These are phyloP conservation scores for Verticillium klebahnii DNA, from an alignment of 2,329 filamentous ascomycete species.

Conservation along the genomic window DNA sequence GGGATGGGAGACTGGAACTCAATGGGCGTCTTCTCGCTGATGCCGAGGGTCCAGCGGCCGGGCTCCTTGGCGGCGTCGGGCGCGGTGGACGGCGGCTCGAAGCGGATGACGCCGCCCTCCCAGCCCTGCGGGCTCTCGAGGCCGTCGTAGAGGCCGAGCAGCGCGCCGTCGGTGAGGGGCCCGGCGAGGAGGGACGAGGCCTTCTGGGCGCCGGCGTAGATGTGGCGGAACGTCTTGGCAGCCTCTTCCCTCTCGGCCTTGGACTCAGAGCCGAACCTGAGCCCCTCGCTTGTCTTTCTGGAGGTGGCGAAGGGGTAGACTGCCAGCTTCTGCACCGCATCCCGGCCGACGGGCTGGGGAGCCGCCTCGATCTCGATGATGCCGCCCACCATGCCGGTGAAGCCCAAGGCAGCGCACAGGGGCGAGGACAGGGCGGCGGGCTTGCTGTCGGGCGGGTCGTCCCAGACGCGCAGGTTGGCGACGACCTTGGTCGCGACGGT, in stretches of 20 bases:
- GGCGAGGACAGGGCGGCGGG: slow-evolving; percentile 74
- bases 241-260: slow-evolving; percentile 78
- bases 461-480: slow-evolving; percentile 72
- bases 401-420: slow-evolving; percentile 70
- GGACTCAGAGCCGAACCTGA: slow-evolving; percentile 86
- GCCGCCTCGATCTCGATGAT: slow-evolving; percentile 85
- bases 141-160: slow-evolving; percentile 58
- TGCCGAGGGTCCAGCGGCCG: slow-evolving; percentile 66
- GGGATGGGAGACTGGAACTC: slow-evolving; percentile 73
- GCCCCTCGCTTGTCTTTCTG: slow-evolving; percentile 55
- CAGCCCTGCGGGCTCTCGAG: slow-evolving; percentile 58
- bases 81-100: slow-evolving; percentile 53
- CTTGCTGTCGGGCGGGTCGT: slow-evolving; percentile 78
- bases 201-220: slow-evolving; percentile 55
- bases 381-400: slow-evolving; percentile 72
- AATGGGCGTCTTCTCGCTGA: slow-evolving; percentile 68
- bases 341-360: slow-evolving; percentile 63
- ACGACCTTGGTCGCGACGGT: slow-evolving; percentile 62
- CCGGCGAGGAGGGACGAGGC: slow-evolving; percentile 61
- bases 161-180: slow-evolving; percentile 82
- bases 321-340: slow-evolving; percentile 62
- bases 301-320: slow-evolving; percentile 72
- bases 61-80: neutral
- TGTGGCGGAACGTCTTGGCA: slow-evolving; percentile 63
- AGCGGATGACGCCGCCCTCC: slow-evolving; percentile 78